These are phyloP conservation scores for Forsythia viridissima DNA, from an alignment of 257 asterid genomes.

Conservation along the genomic window DNA sequence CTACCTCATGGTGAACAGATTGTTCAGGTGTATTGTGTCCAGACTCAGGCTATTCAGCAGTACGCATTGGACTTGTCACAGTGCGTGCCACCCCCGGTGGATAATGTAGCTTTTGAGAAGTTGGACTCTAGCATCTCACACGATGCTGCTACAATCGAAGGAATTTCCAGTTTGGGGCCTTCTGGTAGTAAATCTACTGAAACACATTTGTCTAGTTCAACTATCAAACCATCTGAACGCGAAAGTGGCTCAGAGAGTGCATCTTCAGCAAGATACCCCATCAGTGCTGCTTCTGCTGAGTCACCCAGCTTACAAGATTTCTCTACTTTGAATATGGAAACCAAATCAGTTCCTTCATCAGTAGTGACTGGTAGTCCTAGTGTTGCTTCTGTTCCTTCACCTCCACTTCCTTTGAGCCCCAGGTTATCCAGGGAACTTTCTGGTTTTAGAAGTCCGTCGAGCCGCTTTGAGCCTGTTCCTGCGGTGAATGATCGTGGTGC, in stretches of 20 bases:
- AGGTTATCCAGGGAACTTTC: conserved; percentile 66
- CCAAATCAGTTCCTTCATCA: conserved; percentile 45
- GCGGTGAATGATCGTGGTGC: conserved; percentile 42
- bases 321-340: conserved; percentile 46
- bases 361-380: conserved; percentile 39
- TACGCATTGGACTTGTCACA: conserved; percentile 93
- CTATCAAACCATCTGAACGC: conserved; percentile 47
- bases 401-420: conserved; percentile 76
- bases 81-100: conserved; percentile 84
- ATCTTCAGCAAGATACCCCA: conserved; percentile 42
- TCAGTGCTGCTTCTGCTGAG: conserved; percentile 46
- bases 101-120: conserved; percentile 56
- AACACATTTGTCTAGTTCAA: conserved; percentile 52
- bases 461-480: conserved; percentile 58
- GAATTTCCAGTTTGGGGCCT: conserved; percentile 44
- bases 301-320: conserved; percentile 46
- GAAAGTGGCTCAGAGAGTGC: conserved; percentile 56
- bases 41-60: conserved; percentile 98
- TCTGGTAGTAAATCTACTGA: conserved; percentile 53
- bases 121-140: conserved; percentile 55
- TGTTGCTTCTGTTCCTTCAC: conserved; percentile 54
- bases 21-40: conserved; percentile 96
- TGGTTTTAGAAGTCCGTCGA: conserved; percentile 60
- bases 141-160: conserved; percentile 54
- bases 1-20: conserved; percentile 87